Percentiles rank a stretch among this genome's conserved stretches.
These are phyloP conservation scores for Metschnikowia chrysomelidarum DNA, from an alignment of 805 yeast species.

Conservation along the genomic window DNA sequence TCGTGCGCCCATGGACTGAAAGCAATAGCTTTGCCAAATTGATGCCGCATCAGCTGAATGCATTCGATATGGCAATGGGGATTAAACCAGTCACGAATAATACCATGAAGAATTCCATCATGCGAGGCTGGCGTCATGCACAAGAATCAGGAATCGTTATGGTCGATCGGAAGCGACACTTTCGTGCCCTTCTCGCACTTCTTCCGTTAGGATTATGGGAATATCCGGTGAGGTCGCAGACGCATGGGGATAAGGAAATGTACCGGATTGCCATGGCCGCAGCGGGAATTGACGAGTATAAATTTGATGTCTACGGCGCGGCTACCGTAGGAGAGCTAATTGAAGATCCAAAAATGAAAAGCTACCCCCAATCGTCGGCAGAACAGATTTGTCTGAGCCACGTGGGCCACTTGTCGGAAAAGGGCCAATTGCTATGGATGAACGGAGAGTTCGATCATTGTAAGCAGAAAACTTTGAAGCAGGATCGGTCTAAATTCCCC, in stretches of 20 bases:
- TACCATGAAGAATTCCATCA: conserved; percentile 32
- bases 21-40: conserved; percentile 34
- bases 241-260: conserved; percentile 79
- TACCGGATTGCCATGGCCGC: conserved; percentile 69
- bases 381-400: conserved; percentile 41
- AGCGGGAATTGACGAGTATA: conserved; percentile 53
- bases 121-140: conserved; percentile 42
- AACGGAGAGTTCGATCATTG: conserved; percentile 44
- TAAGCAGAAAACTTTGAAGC: conserved; percentile 38
- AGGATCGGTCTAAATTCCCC: conserved; percentile 33
- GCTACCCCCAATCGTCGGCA: conserved; percentile 27
- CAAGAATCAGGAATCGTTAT: conserved; percentile 42
- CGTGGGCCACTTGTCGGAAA: conserved; percentile 38
- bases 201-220: conserved; percentile 32
- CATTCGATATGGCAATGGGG: conserved; percentile 30
- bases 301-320: conserved; percentile 50
- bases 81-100: conserved; percentile 29
- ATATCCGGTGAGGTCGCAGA: conserved; percentile 43
- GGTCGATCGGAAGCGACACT: conserved; percentile 49
- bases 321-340: conserved; percentile 50
- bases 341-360: conserved; percentile 10
- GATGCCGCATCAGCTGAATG: conserved; percentile 25
- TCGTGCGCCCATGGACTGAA: conserved; percentile 32
- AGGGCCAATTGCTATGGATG: conserved; percentile 40
- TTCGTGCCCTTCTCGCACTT: conserved; percentile 46